Percentiles rank a stretch among this genome's conserved stretches.
phyloP scores from a whole-genome alignment of 2,329 filamentous ascomycete genomes.

The Alternaria brassicae region DNA sequence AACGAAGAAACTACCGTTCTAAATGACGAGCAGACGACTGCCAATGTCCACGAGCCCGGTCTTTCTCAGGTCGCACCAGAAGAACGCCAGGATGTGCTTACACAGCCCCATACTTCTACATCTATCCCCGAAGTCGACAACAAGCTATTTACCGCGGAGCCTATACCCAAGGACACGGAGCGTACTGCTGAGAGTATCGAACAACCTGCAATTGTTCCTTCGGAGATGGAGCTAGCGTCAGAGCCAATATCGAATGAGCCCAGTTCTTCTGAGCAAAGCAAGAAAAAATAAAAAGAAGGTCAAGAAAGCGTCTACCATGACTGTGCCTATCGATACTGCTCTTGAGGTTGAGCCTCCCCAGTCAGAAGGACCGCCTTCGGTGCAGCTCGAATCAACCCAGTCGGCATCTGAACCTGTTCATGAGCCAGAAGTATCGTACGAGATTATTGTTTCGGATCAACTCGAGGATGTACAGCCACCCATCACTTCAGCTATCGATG shows the following conservation, averaged over 20 bases:
- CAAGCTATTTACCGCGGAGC: not conserved
- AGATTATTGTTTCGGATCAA: slow-evolving; percentile 3
- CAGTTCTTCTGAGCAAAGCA: slow-evolving; percentile 22
- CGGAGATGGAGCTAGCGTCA: not conserved
- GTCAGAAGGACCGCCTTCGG: slow-evolving; percentile 3
- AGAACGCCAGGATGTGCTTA: not conserved
- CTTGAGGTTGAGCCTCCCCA: slow-evolving; percentile 3
- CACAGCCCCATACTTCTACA: not conserved
- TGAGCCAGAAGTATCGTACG: slow-evolving; percentile 3
- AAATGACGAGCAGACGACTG: not conserved
- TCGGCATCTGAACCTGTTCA: not conserved
- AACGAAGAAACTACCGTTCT: not conserved
- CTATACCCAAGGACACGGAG: not conserved
- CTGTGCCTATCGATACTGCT: slow-evolving; percentile 8
- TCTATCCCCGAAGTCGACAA: not conserved
- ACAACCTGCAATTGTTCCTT: not conserved
- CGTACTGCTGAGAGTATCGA: not conserved
- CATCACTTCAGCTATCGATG: not conserved
- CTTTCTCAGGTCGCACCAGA: not conserved
- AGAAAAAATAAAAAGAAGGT: slow-evolving; percentile 44
- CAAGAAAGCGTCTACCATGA: slow-evolving; percentile 27
- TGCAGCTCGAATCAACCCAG: not conserved
- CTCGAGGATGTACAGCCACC: not conserved
- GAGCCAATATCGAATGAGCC: slow-evolving; percentile 4
- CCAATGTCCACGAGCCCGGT: not conserved